Percentiles rank a stretch among this genome's conserved stretches.
Conservation (phyloP, 1,139 yeast species). For the Zygoascus sp. region DNA sequence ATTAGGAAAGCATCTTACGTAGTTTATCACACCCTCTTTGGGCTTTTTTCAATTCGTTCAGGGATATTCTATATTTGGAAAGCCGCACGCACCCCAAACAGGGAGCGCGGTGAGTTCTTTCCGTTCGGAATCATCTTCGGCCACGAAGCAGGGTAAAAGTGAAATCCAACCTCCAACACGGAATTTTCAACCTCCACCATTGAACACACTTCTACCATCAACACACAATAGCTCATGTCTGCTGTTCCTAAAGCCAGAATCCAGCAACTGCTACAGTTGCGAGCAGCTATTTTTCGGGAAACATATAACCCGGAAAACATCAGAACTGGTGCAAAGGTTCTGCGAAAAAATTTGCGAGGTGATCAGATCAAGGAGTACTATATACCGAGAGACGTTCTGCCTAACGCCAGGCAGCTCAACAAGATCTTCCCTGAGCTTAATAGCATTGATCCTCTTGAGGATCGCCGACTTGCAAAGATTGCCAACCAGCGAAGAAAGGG, state of each 20-base stretch:
- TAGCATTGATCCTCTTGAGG: conserved; percentile 70
- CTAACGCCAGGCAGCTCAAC: conserved; percentile 61
- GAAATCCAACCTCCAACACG: neutral
- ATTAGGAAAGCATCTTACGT: no score
- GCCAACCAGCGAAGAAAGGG: conserved; percentile 22
- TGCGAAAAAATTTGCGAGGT: conserved; percentile 71
- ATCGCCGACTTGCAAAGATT: conserved; percentile 38
- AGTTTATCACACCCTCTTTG: no score
- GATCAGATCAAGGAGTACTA: conserved; percentile 68
- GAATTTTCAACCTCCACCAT: neutral
- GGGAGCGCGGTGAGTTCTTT: no score
- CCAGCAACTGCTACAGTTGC: conserved; percentile 51
- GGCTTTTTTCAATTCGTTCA: no score
- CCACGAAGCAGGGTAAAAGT: neutral
- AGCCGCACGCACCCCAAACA: no score
- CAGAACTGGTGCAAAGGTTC: conserved; percentile 74
- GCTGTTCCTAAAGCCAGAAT: conserved; percentile 41
- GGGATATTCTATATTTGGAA: no score
- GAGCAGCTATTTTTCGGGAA: conserved; percentile 57
- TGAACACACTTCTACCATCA: neutral
- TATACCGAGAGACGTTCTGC: conserved; percentile 49
- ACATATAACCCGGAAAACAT: conserved; percentile 62
- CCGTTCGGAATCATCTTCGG: no score
- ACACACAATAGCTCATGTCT: conserved; percentile 4
- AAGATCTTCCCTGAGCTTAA: conserved; percentile 52